Evolutionary conservation across 2,329 filamentous ascomycete species (phyloP).

Genomic region (Endocalyx cinctus): DNA sequence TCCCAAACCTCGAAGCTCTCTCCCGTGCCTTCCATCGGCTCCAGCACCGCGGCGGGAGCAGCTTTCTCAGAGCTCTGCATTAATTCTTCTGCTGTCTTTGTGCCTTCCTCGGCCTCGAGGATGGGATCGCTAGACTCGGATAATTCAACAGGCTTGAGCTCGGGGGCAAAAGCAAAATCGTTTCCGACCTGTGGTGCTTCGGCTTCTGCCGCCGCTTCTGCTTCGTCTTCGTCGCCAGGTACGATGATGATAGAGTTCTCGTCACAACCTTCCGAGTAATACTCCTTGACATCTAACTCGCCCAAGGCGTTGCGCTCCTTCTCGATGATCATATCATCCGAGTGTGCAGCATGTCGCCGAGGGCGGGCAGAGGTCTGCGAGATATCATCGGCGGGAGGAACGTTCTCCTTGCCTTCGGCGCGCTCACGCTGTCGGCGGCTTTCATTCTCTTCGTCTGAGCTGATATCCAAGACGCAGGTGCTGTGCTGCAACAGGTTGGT

Average conservation of each 20-base stretch:
- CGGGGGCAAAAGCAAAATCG: conserved; percentile 21
- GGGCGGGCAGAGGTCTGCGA: conserved; percentile 50
- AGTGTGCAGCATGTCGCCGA: conserved; percentile 25
- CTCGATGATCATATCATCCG: conserved; percentile 57
- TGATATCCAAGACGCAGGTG: conserved; percentile 81
- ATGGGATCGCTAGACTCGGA: conserved; percentile 15
- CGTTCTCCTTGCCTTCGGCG: conserved; percentile 81
- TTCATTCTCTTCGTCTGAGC: conserved; percentile 74
- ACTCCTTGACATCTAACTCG: conserved; percentile 64
- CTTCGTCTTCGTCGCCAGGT: conserved; percentile 53
- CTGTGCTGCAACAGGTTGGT: conserved; percentile 91
- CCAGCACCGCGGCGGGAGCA: conserved; percentile 42
- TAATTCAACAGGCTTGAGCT: conserved; percentile 24
- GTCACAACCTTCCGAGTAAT: conserved; percentile 62
- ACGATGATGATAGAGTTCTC: conserved; percentile 58
- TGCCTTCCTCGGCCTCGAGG: conserved; percentile 10
- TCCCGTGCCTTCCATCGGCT: conserved; percentile 54
- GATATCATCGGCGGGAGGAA: conserved; percentile 67
- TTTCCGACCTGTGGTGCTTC: conserved; percentile 8
- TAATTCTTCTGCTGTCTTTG: conserved; percentile 30
- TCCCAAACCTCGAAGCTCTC: conserved; percentile 68
- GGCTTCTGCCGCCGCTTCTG: conserved; percentile 16
- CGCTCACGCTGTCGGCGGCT: conserved; percentile 47
- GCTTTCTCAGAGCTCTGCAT: conserved; percentile 32
- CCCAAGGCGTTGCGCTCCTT: conserved; percentile 61